Evolutionary conservation across 2,329 filamentous ascomycete genomes (phyloP), one percentile per base, ranked within the genome.

Genomic region (Fusarium ramigenum): DNA sequence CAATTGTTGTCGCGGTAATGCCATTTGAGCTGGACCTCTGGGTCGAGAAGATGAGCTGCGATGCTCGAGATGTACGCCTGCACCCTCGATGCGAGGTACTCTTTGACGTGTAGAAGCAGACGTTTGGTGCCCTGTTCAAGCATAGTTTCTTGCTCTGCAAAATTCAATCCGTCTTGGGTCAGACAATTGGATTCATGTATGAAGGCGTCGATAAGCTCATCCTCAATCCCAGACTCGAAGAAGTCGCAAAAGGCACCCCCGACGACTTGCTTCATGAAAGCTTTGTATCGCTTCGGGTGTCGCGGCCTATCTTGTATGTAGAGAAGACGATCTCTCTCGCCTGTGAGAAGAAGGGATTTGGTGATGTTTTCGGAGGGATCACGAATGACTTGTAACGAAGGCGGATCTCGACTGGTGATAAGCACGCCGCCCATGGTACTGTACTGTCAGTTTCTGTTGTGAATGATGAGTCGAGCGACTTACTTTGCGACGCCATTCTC

Each of bases 241-340:
- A 80, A 68, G 3, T 77, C 76, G 18, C 72, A 77, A 61, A 84
- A 84, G 5, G 81, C 77, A 1, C 75, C 77, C 1, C 83, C 83
- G 15, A 82, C 81, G 11, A 84, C 79, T 70, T 84, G 82, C 60
- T 84, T 84, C 79, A 83, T 79, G 46, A 83, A 73, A 6, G 78
- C 78, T 49, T 82, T 83, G 69, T 80, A 81, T 10, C 81, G 78
- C 47, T 82, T 82, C 2, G 64, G 75, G 9, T 53, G n/a, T 9
- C 71, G 61, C 5, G 72, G 69, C 9, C 74, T 57, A 7, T 60
- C 62, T n/a, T 79, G 76, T 1, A 59, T 57, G 14, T 69, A 69
- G 2, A 79, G 57, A 2, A 37, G 25, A 6, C 78, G 66, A n/a
- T 78, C 61, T 2, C 53, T 42, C 9, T 66, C 60, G 4, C 74